phyloP scores from a whole-genome alignment of 495 filamentous ascomycete species.

The Penicillium nucicola region DNA sequence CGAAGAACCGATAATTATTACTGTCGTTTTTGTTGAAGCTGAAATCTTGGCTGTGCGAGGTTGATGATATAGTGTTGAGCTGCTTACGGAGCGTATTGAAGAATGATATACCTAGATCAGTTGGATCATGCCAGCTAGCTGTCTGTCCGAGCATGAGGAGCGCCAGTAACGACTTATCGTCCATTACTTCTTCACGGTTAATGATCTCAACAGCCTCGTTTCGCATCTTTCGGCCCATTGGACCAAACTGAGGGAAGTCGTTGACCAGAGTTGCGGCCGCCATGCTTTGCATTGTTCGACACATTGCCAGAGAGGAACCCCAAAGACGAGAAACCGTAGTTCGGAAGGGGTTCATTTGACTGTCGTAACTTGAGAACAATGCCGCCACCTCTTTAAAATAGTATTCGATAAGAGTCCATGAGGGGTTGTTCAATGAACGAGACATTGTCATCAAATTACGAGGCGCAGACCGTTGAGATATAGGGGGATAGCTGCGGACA shows the following conservation, averaged over 20 bases:
- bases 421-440: constrained; percentile 42
- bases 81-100: constrained; percentile 45
- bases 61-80: constrained; percentile 33
- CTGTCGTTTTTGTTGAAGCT: constrained; percentile 26
- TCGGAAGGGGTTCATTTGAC: constrained; percentile 56
- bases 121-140: constrained; percentile 55
- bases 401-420: constrained; percentile 55
- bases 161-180: constrained; percentile 50
- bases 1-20: constrained; percentile 55
- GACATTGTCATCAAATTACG: constrained; percentile 35
- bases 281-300: constrained; percentile 60
- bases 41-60: constrained; percentile 3
- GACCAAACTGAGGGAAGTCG: constrained; percentile 52
- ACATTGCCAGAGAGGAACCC: constrained; percentile 55
- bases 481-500: constrained; percentile 38
- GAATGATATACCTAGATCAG: constrained; percentile 49
- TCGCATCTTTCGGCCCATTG: constrained; percentile 50
- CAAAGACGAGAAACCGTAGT: constrained; percentile 54
- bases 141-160: constrained; percentile 56
- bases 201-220: constrained; percentile 48
- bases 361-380: constrained; percentile 57
- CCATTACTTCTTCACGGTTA: constrained; percentile 39
- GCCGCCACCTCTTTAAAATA: constrained; percentile 59
- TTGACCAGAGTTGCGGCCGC: constrained; percentile 56
- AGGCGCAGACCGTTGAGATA: constrained; percentile 11